These are phyloP conservation scores for Silene coronaria DNA, from an alignment of 179 eudicot species.

Conservation along the genomic window DNA sequence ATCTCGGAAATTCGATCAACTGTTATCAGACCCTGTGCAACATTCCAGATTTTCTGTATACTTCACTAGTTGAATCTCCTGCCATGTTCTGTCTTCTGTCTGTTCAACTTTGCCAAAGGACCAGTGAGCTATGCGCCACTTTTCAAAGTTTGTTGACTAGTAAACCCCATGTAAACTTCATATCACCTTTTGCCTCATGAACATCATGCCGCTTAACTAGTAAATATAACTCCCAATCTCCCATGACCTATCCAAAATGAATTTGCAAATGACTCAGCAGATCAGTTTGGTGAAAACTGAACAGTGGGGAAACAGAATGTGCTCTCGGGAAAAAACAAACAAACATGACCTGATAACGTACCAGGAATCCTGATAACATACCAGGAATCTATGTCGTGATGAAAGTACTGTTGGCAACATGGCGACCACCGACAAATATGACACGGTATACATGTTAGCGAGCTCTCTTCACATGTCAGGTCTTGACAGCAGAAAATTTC, in stretches of 20 bases:
- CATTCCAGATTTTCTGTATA: background rate
- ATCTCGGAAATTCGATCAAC: background rate
- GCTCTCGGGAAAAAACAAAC: background rate
- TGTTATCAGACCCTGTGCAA: background rate
- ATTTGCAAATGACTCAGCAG: background rate
- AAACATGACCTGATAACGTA: background rate
- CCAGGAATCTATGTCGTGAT: background rate
- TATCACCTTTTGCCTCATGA: background rate
- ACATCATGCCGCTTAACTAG: background rate
- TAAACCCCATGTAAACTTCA: background rate
- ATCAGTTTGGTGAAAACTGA: background rate
- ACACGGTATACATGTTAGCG: background rate
- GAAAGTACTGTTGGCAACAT: background rate
- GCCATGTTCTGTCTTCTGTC: conserved; percentile 5
- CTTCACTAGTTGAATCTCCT: background rate
- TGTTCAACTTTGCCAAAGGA: background rate
- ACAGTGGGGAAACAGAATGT: background rate
- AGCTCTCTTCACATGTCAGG: conserved; percentile 26
- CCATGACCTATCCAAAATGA: conserved; percentile 4
- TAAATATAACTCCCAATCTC: background rate
- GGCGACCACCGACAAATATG: background rate
- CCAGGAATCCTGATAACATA: background rate
- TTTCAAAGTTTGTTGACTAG: background rate
- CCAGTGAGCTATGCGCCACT: background rate
- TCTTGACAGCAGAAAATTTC: conserved; percentile 50